Evolutionary conservation across 208 protist genomes (phyloP), one percentile per base, ranked within the genome.

Genomic region (Borovskyia barvae): DNA sequence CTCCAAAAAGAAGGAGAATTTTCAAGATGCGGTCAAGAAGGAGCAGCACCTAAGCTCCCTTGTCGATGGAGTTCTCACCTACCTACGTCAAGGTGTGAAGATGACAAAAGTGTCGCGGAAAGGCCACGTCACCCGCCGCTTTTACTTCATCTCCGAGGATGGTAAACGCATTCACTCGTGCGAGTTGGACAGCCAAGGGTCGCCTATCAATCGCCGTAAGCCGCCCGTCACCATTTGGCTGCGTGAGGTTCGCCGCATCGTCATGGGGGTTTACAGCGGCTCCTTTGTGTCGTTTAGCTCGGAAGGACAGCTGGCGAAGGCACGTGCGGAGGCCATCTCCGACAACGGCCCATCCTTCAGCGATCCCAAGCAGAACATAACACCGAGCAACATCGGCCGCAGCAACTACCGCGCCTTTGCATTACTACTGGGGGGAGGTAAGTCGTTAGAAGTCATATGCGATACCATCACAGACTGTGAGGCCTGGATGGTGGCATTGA

Each of bases 31-130:
- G 15, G 51, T 77, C 15, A 85, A 73, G 63, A 97, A 95, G 75
- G 77, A 92, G 63, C 72, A 90, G 54, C 84, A 94, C 52, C 76
- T 97, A 30, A 76, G 57, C 60, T 78, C 73, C 15, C 75, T 97
- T 32, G 56, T 92, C 15, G 88, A 97, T 56, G 82, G 93, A 53
- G 88, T 94, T 22, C 55, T 97, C 24, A 78, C 66, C n/a, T 97
- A 95, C 72, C 66, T 97, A 50, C 79, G 82, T 32, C 74, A 82
- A 53, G 91, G 91, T 30, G 74, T 85, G 24, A 77, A 80, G 40
- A 94, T 97, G 86, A 89, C 70, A n/a, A 95, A 97, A 71, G 82
- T 95, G 24, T 90, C 82, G 29, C 85, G 84, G 61, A 88, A 85
- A 41, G 85, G 72, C 39, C 63, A 87, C 57, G 54, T 87, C 42